Evolutionary conservation across 2,329 filamentous ascomycete genomes (phyloP).

Genomic region (Microascus cirrosus): DNA sequence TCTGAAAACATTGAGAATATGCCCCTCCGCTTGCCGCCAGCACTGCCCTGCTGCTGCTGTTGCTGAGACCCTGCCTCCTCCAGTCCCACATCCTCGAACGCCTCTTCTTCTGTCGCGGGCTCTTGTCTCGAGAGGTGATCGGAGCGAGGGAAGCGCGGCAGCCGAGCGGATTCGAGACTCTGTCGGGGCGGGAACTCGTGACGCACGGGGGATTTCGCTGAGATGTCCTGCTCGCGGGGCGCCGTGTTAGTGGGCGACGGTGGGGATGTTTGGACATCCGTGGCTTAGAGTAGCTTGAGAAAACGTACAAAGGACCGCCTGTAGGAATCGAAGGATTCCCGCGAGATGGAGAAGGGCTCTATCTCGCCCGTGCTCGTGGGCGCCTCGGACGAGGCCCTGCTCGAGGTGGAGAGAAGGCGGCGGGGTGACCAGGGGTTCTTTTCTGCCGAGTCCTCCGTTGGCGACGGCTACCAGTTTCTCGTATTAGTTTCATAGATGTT

Average conservation of each 20-base stretch:
- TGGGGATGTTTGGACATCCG: neutral
- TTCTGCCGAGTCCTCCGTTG: conserved; percentile 70
- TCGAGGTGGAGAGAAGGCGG: conserved; percentile 33
- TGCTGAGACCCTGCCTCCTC: conserved; percentile 48
- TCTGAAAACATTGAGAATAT: conserved; percentile 73
- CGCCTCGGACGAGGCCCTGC: conserved; percentile 40
- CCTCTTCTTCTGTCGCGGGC: conserved; percentile 61
- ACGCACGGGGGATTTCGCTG: conserved; percentile 63
- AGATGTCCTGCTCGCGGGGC: conserved; percentile 60
- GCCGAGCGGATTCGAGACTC: conserved; percentile 67
- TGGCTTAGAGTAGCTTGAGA: neutral
- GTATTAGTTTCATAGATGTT: neutral
- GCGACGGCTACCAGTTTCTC: conserved; percentile 55
- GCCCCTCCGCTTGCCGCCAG: conserved; percentile 31
- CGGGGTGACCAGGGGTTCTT: conserved; percentile 42
- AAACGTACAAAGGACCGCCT: conserved; percentile 81
- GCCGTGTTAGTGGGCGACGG: neutral
- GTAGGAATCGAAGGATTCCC: conserved; percentile 96
- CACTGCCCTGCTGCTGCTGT: conserved; percentile 29
- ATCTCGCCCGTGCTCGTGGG: conserved; percentile 63
- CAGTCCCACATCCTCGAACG: conserved; percentile 82
- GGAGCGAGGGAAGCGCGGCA: conserved; percentile 47
- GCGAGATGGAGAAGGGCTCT: conserved; percentile 88
- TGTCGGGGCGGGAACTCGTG: conserved; percentile 55
- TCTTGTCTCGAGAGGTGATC: conserved; percentile 47